Evolutionary conservation across 2,329 filamentous ascomycete species (phyloP), one percentile per base, ranked within the genome.

Genomic region (Penicillium polonicum): DNA sequence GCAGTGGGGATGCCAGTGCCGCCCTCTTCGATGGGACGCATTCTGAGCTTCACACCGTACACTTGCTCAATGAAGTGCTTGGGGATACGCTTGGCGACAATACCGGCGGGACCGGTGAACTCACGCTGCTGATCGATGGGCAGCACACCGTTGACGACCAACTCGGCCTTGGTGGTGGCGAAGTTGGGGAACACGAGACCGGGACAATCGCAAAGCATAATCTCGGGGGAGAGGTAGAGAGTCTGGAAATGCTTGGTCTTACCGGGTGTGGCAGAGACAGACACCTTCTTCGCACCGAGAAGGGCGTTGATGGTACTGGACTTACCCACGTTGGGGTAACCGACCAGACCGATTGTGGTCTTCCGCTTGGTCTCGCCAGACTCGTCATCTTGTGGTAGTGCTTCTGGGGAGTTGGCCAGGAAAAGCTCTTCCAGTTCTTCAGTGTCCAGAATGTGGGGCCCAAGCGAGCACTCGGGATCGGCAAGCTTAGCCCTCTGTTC

Each of bases 191-290:
- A 97, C 1, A 99, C 95, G 21, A 99, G 87, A 88, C 94, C 94
- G 10, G 94, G 94, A 72, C 94, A 99, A 86, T 99, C 94, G 76
- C 94, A 97, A 7, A 99, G 85, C 46, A 97, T 84, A 61, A 99
- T 91, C 58, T 87, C 86, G 1, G 94, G 89, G 58, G 90, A 94
- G 33, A 99, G 85, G 72, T 97, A 92, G 58, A 99, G 94, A 1
- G 94, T 99, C 76, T 99, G 94, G 80, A 99, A 99, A 71, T 99
- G 94, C 80, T 99, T 99, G 15, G 94, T 99, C 80, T 99, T 99
- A 73, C 94, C 94, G 4, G 94, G 94, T 1, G 94, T 99, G 15
- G 93, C 89, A 17, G 94, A 99, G 39, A 99, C 95, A 0, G 93
- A 97, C 6, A 99, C 94, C 79, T 97, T 99, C 80, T 97, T 99